phyloP scores from a whole-genome alignment of 148 eudicot genomes.

The Rhododendron mucronatum region DNA sequence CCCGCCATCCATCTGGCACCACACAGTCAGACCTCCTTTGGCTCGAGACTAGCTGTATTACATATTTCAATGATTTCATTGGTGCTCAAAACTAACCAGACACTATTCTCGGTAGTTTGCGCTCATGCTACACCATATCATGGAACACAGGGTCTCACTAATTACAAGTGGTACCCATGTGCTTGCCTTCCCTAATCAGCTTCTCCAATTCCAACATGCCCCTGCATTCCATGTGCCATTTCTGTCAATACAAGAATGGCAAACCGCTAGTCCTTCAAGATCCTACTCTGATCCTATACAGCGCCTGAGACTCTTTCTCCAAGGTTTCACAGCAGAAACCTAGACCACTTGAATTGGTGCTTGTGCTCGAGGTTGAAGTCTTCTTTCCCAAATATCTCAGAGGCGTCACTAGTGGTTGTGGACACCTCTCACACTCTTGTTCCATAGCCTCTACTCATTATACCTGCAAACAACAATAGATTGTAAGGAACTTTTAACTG shows the following conservation, averaged over 20 bases:
- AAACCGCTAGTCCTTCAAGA: background rate
- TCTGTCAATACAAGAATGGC: background rate
- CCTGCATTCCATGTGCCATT: background rate
- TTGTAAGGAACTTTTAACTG: background rate
- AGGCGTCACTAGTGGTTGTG: background rate
- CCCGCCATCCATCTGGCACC: background rate
- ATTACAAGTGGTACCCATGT: background rate
- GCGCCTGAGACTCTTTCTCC: background rate
- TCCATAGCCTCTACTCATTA: background rate
- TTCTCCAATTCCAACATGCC: background rate
- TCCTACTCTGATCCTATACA: background rate
- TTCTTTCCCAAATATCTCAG: background rate
- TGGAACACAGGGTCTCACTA: background rate
- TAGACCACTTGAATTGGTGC: background rate
- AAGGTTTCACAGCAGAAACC: background rate
- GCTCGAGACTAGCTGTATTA: background rate
- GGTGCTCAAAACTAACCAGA: background rate
- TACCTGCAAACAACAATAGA: background rate
- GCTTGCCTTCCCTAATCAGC: background rate
- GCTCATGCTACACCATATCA: background rate
- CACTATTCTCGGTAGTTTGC: background rate
- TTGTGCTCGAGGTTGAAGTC: background rate
- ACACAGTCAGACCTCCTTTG: background rate
- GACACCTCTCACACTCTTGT: background rate
- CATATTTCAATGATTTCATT: background rate